Conservation (phyloP, 1,139 yeast species). For the Blastobotrys raffinosifermentans region DNA sequence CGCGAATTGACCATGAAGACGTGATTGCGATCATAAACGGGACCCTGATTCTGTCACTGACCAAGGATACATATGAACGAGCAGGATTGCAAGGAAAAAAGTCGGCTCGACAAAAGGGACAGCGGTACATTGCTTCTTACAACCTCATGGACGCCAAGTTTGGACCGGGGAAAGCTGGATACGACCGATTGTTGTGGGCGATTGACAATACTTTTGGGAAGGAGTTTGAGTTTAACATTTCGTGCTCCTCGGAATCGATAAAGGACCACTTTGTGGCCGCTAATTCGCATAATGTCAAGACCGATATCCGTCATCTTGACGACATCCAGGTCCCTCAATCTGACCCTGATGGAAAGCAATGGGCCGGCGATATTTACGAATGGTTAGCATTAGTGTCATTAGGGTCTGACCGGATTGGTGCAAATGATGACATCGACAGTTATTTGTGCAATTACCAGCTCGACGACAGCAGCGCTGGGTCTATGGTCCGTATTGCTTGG, state of each 20-base stretch:
- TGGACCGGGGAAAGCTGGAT: constrained; percentile 21
- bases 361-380: constrained; percentile 27
- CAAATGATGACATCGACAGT: constrained; percentile 20
- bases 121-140: constrained; percentile 12
- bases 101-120: constrained; percentile 10
- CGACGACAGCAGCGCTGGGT: constrained; percentile 11
- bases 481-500: not conserved
- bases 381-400: constrained; percentile 29
- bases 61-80: constrained; percentile 28
- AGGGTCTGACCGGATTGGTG: constrained; percentile 17
- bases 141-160: constrained; percentile 16
- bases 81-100: constrained; percentile 32
- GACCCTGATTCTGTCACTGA: constrained; percentile 28
- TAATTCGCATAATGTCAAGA: not conserved
- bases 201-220: constrained; percentile 25
- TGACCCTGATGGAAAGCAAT: constrained; percentile 22
- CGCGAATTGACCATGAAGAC: constrained; percentile 31
- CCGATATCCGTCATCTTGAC: not conserved
- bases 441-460: constrained; percentile 24
- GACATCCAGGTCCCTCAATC: constrained; percentile 1
- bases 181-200: constrained; percentile 38
- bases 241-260: too few relatives aligned
- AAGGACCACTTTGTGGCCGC: not conserved
- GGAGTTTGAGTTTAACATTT: too few relatives aligned
- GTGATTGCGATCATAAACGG: constrained; percentile 30